phyloP scores from a whole-genome alignment of 192 early-diverging fungal genomes.

The Rhizophagus clarus region DNA sequence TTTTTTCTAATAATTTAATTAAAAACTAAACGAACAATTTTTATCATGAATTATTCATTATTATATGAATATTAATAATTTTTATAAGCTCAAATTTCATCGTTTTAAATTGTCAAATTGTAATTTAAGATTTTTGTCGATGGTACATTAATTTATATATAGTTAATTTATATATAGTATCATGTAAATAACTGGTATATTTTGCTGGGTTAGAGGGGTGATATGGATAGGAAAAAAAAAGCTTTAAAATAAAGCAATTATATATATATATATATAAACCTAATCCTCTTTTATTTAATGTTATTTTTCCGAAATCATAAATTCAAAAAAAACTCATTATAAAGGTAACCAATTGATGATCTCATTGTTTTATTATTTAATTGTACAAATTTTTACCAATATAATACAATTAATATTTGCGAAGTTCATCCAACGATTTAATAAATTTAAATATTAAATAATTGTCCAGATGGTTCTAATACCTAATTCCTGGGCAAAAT shows the following conservation, averaged over 20 bases:
- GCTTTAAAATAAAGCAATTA: too few relatives aligned
- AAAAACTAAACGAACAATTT: neutral
- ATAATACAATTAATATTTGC: neutral
- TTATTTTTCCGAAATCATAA: too few relatives aligned
- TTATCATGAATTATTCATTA: neutral
- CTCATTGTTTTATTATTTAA: too few relatives aligned
- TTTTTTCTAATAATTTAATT: neutral
- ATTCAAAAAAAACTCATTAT: too few relatives aligned
- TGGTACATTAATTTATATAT: neutral
- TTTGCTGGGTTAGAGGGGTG: neutral
- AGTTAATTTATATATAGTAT: neutral
- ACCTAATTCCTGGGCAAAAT: constrained; percentile 32
- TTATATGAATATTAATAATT: neutral
- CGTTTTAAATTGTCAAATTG: too few relatives aligned
- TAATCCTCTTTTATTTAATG: too few relatives aligned
- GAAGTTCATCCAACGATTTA: neutral
- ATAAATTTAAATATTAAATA: neutral
- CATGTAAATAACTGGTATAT: neutral
- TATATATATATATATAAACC: too few relatives aligned
- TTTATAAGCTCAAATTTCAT: too few relatives aligned
- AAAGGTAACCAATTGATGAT: too few relatives aligned
- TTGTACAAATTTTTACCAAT: neutral
- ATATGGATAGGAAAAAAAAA: neutral
- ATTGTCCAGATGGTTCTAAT: constrained; percentile 2
- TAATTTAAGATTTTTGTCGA: neutral